Percentiles rank a stretch among this genome's conserved stretches.
Evolutionary conservation across 345 rosid species (phyloP).

Genomic region (Hypericum androsaemum): DNA sequence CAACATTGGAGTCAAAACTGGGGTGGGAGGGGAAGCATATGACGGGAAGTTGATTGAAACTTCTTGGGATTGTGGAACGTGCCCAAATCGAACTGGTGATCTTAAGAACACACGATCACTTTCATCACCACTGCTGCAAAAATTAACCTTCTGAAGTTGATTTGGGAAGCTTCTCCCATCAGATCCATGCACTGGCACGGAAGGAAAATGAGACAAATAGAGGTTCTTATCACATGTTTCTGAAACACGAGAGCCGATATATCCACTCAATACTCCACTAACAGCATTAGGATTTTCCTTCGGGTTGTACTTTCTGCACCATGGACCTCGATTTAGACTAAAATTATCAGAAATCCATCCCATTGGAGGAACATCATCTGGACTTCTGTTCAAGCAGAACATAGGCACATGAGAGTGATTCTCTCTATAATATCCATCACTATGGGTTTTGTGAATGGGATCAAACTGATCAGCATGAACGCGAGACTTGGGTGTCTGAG

Average conservation of each 20-base stretch:
- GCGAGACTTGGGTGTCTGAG: slow-evolving; percentile 14
- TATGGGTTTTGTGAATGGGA: slow-evolving; percentile 11
- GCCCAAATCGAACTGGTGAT: slow-evolving; percentile 11
- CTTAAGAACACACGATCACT: slow-evolving; percentile 12
- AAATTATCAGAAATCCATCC: slow-evolving; percentile 17
- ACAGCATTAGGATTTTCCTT: slow-evolving; percentile 10
- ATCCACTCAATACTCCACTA: slow-evolving; percentile 12
- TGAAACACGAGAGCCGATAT: slow-evolving; percentile 15
- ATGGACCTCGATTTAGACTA: slow-evolving; percentile 12
- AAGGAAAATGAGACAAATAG: slow-evolving; percentile 11
- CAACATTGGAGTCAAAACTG: slow-evolving; percentile 14
- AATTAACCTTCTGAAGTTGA: slow-evolving; percentile 15
- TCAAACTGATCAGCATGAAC: slow-evolving; percentile 18
- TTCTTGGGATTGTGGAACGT: slow-evolving; percentile 16
- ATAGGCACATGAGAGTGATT: slow-evolving; percentile 16
- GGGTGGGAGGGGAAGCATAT: slow-evolving; percentile 12
- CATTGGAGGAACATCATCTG: slow-evolving; percentile 19
- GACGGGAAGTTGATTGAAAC: slow-evolving; percentile 15
- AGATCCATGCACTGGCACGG: slow-evolving; percentile 12
- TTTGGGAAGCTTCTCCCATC: slow-evolving; percentile 17
- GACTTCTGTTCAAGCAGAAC: slow-evolving; percentile 15
- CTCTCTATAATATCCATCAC: slow-evolving; percentile 14
- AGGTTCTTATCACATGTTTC: slow-evolving; percentile 10
- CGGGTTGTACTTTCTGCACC: slow-evolving; percentile 19
- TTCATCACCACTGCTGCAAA: slow-evolving; percentile 16